These are phyloP conservation scores for Corchorus olitorius DNA, from an alignment of 345 rosid species.

Conservation along the genomic window DNA sequence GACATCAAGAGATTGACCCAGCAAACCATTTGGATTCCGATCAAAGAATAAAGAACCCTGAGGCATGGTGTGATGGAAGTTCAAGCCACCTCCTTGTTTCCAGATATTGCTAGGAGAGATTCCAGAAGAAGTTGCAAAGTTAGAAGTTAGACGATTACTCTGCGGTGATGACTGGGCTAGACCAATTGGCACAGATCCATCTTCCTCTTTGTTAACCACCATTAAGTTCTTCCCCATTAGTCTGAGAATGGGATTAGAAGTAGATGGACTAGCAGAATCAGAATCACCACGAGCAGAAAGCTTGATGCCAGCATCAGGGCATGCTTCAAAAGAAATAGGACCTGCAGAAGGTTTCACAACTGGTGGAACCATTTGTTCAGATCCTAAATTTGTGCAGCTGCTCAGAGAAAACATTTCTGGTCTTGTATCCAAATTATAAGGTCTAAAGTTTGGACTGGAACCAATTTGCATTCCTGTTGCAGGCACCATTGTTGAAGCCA, in stretches of 20 bases:
- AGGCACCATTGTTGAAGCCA: conserved; percentile 41
- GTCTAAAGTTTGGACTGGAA: conserved; percentile 29
- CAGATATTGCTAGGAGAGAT: conserved; percentile 29
- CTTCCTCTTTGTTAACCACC: conserved; percentile 88
- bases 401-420: conserved; percentile 39
- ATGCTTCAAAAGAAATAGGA: conserved; percentile 36
- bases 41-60: conserved; percentile 34
- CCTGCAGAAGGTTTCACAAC: conserved; percentile 27
- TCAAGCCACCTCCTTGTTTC: conserved; percentile 30
- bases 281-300: conserved; percentile 30
- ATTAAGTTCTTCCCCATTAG: conserved; percentile 96
- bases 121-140: conserved; percentile 36
- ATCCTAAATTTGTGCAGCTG: conserved; percentile 38
- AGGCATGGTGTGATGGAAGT: conserved; percentile 29
- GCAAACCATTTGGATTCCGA: conserved; percentile 29
- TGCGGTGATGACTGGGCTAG: conserved; percentile 36
- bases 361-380: conserved; percentile 41
- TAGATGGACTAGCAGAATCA: conserved; percentile 74
- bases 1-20: conserved; percentile 34
- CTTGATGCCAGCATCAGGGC: conserved; percentile 35
- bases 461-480: conserved; percentile 34
- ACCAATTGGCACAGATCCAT: conserved; percentile 36
- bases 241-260: conserved; percentile 75
- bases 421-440: conserved; percentile 36
- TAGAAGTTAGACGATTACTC: conserved; percentile 34